Conservation (phyloP, 345 rosid species). For the Salix suchowensis region DNA sequence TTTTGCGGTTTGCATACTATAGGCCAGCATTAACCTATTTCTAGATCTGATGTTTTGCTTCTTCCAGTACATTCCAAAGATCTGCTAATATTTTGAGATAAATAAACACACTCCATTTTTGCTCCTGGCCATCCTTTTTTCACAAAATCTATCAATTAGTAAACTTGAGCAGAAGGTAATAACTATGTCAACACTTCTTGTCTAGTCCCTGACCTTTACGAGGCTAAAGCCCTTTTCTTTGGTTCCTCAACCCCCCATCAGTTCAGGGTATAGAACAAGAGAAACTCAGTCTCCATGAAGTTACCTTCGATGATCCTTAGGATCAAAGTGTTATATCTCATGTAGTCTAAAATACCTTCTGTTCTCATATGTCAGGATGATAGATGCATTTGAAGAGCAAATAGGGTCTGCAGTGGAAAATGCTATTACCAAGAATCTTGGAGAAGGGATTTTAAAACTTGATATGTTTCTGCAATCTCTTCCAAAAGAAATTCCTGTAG, state of each 20-base stretch:
- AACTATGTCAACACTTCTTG: too few relatives aligned
- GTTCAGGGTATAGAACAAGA: neutral
- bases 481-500: slow-evolving; percentile 88
- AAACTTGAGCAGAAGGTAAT: too few relatives aligned
- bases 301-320: neutral
- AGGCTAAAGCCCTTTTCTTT: too few relatives aligned
- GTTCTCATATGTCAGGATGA: slow-evolving; percentile 49
- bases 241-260: too few relatives aligned
- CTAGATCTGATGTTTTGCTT: neutral
- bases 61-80: neutral
- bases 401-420: slow-evolving; percentile 78
- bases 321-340: slow-evolving; percentile 1
- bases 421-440: slow-evolving; percentile 64
- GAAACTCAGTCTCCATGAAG: neutral
- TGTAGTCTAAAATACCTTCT: slow-evolving; percentile 3
- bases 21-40: neutral
- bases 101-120: too few relatives aligned
- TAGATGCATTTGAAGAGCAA: slow-evolving; percentile 80
- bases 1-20: neutral
- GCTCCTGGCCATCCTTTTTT: too few relatives aligned
- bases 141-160: too few relatives aligned
- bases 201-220: too few relatives aligned
- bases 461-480: slow-evolving; percentile 67
- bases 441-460: slow-evolving; percentile 69
- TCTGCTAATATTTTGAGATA: too few relatives aligned